These are phyloP conservation scores for Saposhnikovia divaricata DNA, from an alignment of 129 eudicot species.

Conservation along the genomic window DNA sequence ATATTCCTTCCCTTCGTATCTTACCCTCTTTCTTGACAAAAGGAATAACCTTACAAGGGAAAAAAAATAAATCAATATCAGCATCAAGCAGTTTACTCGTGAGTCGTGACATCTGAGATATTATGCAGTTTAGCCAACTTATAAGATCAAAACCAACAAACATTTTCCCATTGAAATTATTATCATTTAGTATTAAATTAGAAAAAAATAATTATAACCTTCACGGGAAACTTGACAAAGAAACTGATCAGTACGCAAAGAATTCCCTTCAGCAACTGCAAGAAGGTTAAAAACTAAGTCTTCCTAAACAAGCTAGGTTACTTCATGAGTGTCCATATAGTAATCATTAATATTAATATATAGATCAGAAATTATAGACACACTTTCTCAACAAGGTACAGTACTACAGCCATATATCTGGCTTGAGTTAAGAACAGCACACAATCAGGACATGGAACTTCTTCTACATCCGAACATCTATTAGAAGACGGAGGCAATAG, in stretches of 20 bases:
- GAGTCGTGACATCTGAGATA: no score
- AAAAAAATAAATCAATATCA: no score
- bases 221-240: not conserved
- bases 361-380: not conserved
- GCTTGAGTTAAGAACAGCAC: not conserved
- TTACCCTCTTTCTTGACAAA: not conserved
- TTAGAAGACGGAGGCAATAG: not conserved
- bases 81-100: not conserved
- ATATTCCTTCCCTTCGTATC: not conserved
- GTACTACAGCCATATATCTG: not conserved
- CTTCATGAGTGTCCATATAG: not conserved
- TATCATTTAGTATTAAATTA: no score
- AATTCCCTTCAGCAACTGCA: not conserved
- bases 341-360: not conserved
- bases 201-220: not conserved
- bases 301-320: not conserved
- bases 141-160: no score
- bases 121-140: no score
- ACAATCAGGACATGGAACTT: not conserved
- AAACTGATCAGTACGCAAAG: not conserved
- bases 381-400: not conserved
- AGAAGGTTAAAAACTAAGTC: no score
- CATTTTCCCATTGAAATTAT: no score
- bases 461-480: not conserved
- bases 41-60: not conserved